Conservation (phyloP, 768 basidiomycete species). For the Gelatoporia subvermispora region DNA sequence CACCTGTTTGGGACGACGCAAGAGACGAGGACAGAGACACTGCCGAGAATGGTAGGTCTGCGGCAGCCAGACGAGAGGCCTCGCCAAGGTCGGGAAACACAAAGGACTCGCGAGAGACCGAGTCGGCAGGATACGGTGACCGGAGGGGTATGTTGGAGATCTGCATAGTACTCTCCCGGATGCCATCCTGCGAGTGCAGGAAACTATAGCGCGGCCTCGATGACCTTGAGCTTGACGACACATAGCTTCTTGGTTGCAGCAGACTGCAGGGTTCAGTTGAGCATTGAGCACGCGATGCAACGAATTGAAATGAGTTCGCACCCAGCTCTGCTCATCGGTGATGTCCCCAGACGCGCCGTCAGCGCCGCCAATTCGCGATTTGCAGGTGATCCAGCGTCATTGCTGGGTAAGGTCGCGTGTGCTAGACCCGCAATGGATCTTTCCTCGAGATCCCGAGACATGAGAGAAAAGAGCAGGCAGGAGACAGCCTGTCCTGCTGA, state of each 20-base stretch:
- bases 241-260: conserved; percentile 50
- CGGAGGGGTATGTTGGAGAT: conserved; percentile 45
- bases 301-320: conserved; percentile 10
- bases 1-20: conserved; percentile 9
- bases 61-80: conserved; percentile 3
- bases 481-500: too few relatives aligned
- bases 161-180: conserved; percentile 62
- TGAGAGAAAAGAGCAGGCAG: too few relatives aligned
- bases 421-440: too few relatives aligned
- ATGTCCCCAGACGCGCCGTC: conserved; percentile 8
- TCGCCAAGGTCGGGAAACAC: conserved; percentile 31
- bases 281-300: neutral
- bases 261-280: conserved; percentile 33
- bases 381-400: conserved; percentile 16
- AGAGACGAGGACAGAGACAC: conserved; percentile 11
- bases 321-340: conserved; percentile 26
- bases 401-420: conserved; percentile 9
- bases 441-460: too few relatives aligned
- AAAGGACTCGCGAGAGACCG: conserved; percentile 28
- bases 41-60: neutral
- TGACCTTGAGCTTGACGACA: conserved; percentile 22
- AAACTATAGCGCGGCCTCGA: conserved; percentile 14
- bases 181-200: conserved; percentile 57
- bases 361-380: conserved; percentile 19
- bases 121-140: conserved; percentile 5